Conservation (phyloP, 257 asterid genomes). For the Nicotiana attenuata region DNA sequence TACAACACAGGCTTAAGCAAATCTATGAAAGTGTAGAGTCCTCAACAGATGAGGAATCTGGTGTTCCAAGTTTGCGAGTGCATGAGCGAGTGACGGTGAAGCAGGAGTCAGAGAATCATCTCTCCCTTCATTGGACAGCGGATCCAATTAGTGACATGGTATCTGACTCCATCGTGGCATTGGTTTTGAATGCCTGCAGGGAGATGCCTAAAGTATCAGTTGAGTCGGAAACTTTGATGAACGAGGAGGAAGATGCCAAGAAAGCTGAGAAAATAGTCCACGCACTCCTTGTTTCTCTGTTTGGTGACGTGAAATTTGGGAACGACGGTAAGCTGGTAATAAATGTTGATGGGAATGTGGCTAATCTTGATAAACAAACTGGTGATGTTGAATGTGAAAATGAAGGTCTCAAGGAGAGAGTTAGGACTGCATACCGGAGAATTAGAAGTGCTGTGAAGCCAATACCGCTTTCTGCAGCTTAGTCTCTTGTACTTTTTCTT, state of each 20-base stretch:
- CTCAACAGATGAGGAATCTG: constrained; percentile 70
- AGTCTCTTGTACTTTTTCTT: background rate
- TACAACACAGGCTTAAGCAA: constrained; percentile 81
- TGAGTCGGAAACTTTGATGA: constrained; percentile 45
- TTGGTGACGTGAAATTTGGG: constrained; percentile 76
- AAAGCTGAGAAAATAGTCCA: constrained; percentile 69
- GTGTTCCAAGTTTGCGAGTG: constrained; percentile 61
- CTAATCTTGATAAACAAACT: constrained; percentile 60
- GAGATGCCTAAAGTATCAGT: constrained; percentile 60
- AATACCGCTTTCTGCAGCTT: constrained; percentile 57
- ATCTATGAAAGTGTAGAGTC: constrained; percentile 83
- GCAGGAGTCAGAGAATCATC: constrained; percentile 77
- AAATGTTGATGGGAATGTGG: constrained; percentile 66
- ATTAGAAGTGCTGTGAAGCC: constrained; percentile 76
- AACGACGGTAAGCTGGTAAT: constrained; percentile 62
- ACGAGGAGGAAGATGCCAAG: constrained; percentile 52
- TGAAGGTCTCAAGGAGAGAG: constrained; percentile 79
- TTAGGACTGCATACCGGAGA: constrained; percentile 58
- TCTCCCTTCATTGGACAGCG: constrained; percentile 91
- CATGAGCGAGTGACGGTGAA: constrained; percentile 76
- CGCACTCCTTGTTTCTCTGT: constrained; percentile 78
- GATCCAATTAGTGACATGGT: constrained; percentile 97
- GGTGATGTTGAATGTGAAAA: constrained; percentile 87
- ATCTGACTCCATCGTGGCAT: constrained; percentile 81
- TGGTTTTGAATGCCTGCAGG: constrained; percentile 73